A percentile compares a stretch with the other conserved stretches of the same genome.
Conservation (phyloP, 441 rosid genomes). For the Pelargonium fulgidum region DNA sequence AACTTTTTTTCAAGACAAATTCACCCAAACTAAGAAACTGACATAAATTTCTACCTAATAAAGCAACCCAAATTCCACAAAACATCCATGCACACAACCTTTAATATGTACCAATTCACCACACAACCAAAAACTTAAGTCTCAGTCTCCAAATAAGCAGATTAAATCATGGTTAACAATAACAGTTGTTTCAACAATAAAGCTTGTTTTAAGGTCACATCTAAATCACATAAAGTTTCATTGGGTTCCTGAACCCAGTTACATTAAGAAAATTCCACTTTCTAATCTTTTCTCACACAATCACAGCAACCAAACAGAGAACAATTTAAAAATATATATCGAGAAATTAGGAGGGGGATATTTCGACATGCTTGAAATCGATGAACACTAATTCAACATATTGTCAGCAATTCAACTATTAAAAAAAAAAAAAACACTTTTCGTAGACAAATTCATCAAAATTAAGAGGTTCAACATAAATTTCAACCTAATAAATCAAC, state of each 20-base stretch:
- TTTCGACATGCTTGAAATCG: too few relatives aligned
- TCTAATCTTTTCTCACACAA: neutral
- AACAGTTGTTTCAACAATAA: neutral
- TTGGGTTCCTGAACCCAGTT: neutral
- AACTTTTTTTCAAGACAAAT: neutral
- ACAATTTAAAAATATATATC: neutral
- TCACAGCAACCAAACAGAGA: slow-evolving; percentile 13
- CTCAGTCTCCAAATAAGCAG: too few relatives aligned
- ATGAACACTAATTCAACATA: too few relatives aligned
- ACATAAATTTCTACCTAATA: neutral
- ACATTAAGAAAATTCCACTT: neutral
- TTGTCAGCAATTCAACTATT: too few relatives aligned
- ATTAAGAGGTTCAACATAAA: too few relatives aligned
- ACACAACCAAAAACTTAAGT: too few relatives aligned
- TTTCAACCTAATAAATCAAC: too few relatives aligned
- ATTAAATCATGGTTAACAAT: neutral
- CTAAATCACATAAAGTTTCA: neutral
- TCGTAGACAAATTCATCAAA: too few relatives aligned
- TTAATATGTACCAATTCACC: too few relatives aligned
- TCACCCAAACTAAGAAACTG: neutral
- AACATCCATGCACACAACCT: neutral
- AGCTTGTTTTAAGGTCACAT: neutral
- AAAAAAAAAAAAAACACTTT: too few relatives aligned
- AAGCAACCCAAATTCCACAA: neutral
- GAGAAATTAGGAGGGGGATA: too few relatives aligned